Evolutionary conservation across 306 rosid genomes (phyloP).

Genomic region (Purshia tridentata): DNA sequence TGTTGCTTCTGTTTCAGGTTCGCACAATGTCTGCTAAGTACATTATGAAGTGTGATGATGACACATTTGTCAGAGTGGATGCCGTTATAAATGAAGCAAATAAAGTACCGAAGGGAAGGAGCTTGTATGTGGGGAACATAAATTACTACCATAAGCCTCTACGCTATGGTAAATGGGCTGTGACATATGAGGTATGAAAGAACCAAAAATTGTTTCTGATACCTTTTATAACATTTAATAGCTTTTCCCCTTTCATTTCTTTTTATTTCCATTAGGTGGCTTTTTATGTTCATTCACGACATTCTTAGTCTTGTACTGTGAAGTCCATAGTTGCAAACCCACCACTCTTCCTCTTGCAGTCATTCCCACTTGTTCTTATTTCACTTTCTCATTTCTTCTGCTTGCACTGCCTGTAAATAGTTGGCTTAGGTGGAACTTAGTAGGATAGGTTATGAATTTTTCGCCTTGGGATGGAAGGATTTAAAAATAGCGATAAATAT

Average conservation of each 20-base stretch:
- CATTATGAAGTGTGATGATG: slow-evolving; percentile 97
- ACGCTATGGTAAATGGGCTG: slow-evolving; percentile 98
- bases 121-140: slow-evolving; percentile 88
- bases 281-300: not conserved
- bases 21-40: slow-evolving; percentile 60
- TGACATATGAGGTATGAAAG: slow-evolving; percentile 74
- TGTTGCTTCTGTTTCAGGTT: slow-evolving; percentile 50
- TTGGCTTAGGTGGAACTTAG: no score
- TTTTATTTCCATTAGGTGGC: not conserved
- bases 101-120: slow-evolving; percentile 42
- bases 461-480: no score
- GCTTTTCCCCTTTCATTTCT: not conserved
- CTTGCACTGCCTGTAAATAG: no score
- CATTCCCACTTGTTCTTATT: no score
- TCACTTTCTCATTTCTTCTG: no score
- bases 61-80: slow-evolving; percentile 83
- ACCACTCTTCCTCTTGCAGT: not conserved
- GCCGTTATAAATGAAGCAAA: slow-evolving; percentile 50
- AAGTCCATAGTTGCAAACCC: not conserved
- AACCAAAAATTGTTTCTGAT: slow-evolving; percentile 12
- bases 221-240: not conserved
- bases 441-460: no score
- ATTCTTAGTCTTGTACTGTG: not conserved
- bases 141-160: slow-evolving; percentile 84
- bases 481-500: no score